Base-by-base conservation (phyloP, 495 filamentous ascomycete genomes). In the Parathielavia appendiculata region DNA sequence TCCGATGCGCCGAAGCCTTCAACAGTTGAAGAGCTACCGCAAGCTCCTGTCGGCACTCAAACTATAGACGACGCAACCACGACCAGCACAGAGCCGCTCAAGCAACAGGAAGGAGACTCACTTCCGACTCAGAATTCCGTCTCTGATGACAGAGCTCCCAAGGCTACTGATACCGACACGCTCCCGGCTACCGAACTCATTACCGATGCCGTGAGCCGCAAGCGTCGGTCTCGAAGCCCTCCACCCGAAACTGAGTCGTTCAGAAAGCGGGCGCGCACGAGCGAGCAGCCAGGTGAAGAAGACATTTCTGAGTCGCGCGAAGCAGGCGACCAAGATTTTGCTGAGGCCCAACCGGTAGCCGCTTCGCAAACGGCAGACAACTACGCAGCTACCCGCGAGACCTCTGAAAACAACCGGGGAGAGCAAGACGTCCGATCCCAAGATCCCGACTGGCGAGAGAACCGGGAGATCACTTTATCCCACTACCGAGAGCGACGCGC, bases 181-280 rank as follows among this genome's bases (percentile, higher is more conserved):
- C 30, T 53, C 22, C 52, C 56, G 26, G 59, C 57, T 17, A 52
- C 61, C 32, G 64, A 68, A 30, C 56, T 76, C 20, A 53, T 73
- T 34, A 83, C 86, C 46, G 88, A 91, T 51, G 66, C 70, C 22
- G 81, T 81, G 55, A 91, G 89, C 70, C 79, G 89, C 48, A 92
- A 91, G 72, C 83, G 89, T 39, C 79, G 85, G 60, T 91, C 86
- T 49, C 75, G 80, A 52, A 90, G 81, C 59, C 89, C 60, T 14
- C 77, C 82, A 32, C 82, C 82, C 1, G 73, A 73, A 0, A 67
- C 74, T 14, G 75, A 79, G 36, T 57, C 65, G 32, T 61, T 66
- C 9, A 65, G 68, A 20, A 83, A 83, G 65, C 73, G 79, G 22
- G 55, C 71, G 5, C 69, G 74, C 44, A 61, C 67, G 46, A 73